A percentile compares a stretch with the other conserved stretches of the same genome.
Conservation (phyloP, 2,329 filamentous ascomycete species). For the Neocucurbitaria cava region DNA sequence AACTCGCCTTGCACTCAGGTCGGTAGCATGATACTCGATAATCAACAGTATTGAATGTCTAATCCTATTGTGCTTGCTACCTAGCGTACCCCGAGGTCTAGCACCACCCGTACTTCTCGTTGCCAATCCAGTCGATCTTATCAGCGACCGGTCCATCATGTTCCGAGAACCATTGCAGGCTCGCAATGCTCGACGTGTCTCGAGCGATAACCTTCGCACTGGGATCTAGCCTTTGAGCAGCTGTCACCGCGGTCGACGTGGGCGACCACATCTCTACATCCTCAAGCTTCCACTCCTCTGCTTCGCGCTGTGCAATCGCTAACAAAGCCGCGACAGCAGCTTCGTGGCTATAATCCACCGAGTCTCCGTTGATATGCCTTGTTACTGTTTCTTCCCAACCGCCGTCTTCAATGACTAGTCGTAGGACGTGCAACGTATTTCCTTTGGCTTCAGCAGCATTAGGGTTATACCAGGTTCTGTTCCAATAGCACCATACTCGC, state of each 20-base stretch:
- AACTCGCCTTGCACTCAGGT: neutral
- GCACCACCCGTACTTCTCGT: conserved; percentile 82
- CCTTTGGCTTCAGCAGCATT: conserved; percentile 60
- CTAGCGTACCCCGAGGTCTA: conserved; percentile 42
- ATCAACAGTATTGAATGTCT: too few species aligned
- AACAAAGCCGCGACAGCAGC: conserved; percentile 68
- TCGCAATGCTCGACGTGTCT: conserved; percentile 72
- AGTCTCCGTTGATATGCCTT: conserved; percentile 26
- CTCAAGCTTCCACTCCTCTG: conserved; percentile 72
- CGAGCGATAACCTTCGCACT: conserved; percentile 61
- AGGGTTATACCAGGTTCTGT: conserved; percentile 67
- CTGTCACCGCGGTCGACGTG: conserved; percentile 56
- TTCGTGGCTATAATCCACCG: conserved; percentile 25
- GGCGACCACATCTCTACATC: conserved; percentile 88
- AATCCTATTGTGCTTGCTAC: neutral
- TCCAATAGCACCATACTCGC: conserved; percentile 79
- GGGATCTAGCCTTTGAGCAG: conserved; percentile 55
- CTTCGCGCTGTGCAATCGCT: conserved; percentile 71
- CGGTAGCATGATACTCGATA: too few species aligned
- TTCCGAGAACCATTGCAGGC: conserved; percentile 70
- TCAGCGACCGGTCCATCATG: conserved; percentile 54
- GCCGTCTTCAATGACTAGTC: conserved; percentile 70
- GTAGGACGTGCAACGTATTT: conserved; percentile 74
- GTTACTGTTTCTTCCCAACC: conserved; percentile 27
- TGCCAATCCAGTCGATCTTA: conserved; percentile 73